Conservation (phyloP, 441 rosid species). For the Dalechampia spathulata region DNA sequence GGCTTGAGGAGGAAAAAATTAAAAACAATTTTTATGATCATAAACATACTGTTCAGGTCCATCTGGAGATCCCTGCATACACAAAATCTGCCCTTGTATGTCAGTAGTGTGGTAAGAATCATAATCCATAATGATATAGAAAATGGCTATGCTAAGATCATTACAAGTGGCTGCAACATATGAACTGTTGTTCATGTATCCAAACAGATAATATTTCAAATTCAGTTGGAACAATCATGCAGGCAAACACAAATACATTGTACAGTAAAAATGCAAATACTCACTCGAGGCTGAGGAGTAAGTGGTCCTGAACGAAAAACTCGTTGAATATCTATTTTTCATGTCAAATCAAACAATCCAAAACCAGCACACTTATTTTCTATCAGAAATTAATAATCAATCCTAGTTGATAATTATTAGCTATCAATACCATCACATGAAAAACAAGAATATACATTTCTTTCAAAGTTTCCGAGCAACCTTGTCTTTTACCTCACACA, state of each 20-base stretch:
- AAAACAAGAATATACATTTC: not conserved
- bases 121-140: conserved; percentile 1
- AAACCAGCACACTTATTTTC: not conserved
- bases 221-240: not conserved
- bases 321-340: conserved; percentile 64
- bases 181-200: not conserved
- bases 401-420: too few relatives aligned
- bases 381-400: too few relatives aligned
- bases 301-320: conserved; percentile 74
- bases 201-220: not conserved
- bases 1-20: conserved; percentile 8
- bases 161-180: not conserved
- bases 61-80: conserved; percentile 98
- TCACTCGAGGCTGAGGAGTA: conserved; percentile 89
- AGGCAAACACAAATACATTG: conserved; percentile 6
- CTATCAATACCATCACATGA: too few relatives aligned
- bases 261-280: conserved; percentile 21
- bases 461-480: not conserved
- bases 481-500: not conserved
- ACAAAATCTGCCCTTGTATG: conserved; percentile 60
- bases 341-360: conserved; percentile 37
- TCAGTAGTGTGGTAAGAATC: conserved; percentile 14
- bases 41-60: conserved; percentile 93
- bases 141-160: not conserved
- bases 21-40: conserved; percentile 7